Evolutionary conservation across 345 rosid species (phyloP), one percentile per base, ranked within the genome.

Genomic region (Linum trigynum): DNA sequence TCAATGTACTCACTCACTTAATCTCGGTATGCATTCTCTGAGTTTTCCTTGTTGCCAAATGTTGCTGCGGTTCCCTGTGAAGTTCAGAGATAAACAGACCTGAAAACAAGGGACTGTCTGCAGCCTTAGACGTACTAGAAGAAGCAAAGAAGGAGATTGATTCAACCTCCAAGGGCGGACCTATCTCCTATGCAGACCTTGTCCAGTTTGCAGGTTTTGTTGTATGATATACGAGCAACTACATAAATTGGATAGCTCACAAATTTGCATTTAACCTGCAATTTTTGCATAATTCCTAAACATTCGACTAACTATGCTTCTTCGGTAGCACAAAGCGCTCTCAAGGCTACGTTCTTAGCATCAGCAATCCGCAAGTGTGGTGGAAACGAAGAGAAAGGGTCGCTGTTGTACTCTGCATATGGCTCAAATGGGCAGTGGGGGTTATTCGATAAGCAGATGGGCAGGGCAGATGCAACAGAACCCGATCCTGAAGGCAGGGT

Each of bases 71-170:
- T 50, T 72, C 57, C 62, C 55, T 56, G 69, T 86, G 83, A 84
- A 92, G 98, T 77, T 83, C 97, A 82, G 98, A 92, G 97, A 77
- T 92, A 56, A 82, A 78, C 86, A 81, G 98, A 82, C 80, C 84
- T 45, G 98, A 92, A 78, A 92, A 89, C 59, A 80, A 80, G 64
- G 94, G 90, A 60, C 97, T 92, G 50, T 71, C 83, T 63, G 79
- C 82, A 69, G 96, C 85, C 60, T 53, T 92, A 69, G 71, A 71
- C 62, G 61, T 86, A 43, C 15, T 90, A 69, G 90, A 83, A 69
- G 85, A 81, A 56, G 79, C 77, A 3, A 90, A 87, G 85, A 79
- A 82, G 71, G 90, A 86, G 77, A 84, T 90, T 40, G 97, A 92
- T 70, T 81, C 91, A 4, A 77, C 76, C 66, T 90, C 98, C 57